These are phyloP conservation scores for Microcyclospora pomicola DNA, from an alignment of 2,329 filamentous ascomycete genomes.

Conservation along the genomic window DNA sequence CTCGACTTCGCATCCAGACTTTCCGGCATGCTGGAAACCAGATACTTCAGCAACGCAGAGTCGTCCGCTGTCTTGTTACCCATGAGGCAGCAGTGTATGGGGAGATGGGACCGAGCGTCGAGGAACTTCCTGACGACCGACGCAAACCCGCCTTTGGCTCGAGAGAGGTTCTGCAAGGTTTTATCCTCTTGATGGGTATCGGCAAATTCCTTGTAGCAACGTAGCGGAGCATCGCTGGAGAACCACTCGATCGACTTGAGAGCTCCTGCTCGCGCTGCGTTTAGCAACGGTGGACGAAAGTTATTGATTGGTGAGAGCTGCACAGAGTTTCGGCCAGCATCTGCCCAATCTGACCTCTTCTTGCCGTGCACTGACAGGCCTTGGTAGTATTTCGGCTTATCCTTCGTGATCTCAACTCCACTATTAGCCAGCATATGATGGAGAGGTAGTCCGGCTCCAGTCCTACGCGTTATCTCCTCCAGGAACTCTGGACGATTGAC, in stretches of 20 bases:
- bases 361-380: constrained; percentile 63
- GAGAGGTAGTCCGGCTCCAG: constrained; percentile 56
- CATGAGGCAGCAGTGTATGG: constrained; percentile 51
- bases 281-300: constrained; percentile 45
- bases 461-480: constrained; percentile 48
- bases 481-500: constrained; percentile 43
- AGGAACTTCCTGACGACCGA: constrained; percentile 50
- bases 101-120: constrained; percentile 41
- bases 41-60: constrained; percentile 49
- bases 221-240: constrained; percentile 53
- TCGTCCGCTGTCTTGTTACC: constrained; percentile 16
- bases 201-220: constrained; percentile 56
- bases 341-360: constrained; percentile 63
- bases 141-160: constrained; percentile 49
- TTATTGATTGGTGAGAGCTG: constrained; percentile 9
- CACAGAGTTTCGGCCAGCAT: constrained; percentile 37
- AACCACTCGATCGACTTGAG: constrained; percentile 67
- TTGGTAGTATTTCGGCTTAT: constrained; percentile 60
- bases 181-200: constrained; percentile 47
- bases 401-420: constrained; percentile 40
- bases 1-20: constrained; percentile 47
- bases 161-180: constrained; percentile 46
- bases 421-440: constrained; percentile 51
- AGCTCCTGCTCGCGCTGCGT: constrained; percentile 42
- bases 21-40: constrained; percentile 48